Evolutionary conservation across 2,329 filamentous ascomycete genomes (phyloP), one percentile per base, ranked within the genome.

Genomic region (Capronia americana): DNA sequence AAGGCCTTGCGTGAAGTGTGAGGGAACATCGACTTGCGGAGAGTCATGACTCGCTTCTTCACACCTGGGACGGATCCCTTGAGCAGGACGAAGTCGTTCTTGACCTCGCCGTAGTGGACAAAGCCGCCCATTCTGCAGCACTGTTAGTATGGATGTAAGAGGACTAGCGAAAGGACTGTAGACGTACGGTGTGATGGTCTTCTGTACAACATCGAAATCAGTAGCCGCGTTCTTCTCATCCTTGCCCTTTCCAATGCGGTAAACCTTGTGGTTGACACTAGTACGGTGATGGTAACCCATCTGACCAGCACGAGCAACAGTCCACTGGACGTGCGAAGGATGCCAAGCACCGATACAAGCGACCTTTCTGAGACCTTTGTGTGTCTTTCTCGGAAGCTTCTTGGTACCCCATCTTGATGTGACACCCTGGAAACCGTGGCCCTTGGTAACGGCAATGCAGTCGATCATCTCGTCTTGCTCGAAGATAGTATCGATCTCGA

Each of bases 301-400:
- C 87, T 99, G 95, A 97, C 95, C 95, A 74, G 95, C 95, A 91
- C 95, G 95, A 81, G 94, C 95, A 87, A 99, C 95, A 82, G 95
- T 99, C 95, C 95, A 99, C 88, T 99, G 95, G 84, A 99, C 95
- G 92, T 99, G 95, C 84, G 92, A 93, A 81, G 95, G 95, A 88
- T 99, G 95, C 95, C 95, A 99, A 78, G 95, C 95, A 92, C 95
- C 95, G 84, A 99, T 99, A 97, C 95, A 99, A 81, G 95, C 95
- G 78, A 99, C 94, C 92, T 99, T 99, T 80, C 95, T 91, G 80
- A 99, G 93, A 97, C 95, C 95, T 91, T 99, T 99, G 92, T 99
- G 95, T 71, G 95, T 99, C 93, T 99, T 99, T 82, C 95, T 92
- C 77, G 95, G 95, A 79, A 99, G 92, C 92, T 98, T 99, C 92